A percentile compares a stretch with the other conserved stretches of the same genome.
phyloP scores from a whole-genome alignment of 371 early-diverging fungal genomes.

The Apophysomyces sp. region DNA sequence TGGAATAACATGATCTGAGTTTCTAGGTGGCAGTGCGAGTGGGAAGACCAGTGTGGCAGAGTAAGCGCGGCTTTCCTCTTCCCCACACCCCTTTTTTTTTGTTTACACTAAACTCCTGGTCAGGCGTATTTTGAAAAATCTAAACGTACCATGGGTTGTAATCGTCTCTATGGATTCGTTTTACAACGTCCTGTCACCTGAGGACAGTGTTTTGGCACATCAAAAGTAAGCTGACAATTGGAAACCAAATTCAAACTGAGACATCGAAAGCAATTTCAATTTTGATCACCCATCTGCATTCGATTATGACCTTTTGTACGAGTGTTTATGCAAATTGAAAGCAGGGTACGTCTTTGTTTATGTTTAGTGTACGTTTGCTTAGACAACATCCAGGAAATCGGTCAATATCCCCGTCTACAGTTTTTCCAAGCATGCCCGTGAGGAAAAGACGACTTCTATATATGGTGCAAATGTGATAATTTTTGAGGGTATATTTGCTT shows the following conservation, averaged over 20 bases:
- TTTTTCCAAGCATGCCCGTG: conserved; percentile 75
- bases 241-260: not conserved
- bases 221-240: conserved; percentile 56
- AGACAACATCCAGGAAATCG: conserved; percentile 37
- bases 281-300: conserved; percentile 86
- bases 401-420: conserved; percentile 81
- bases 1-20: not conserved
- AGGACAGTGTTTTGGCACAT: conserved; percentile 67
- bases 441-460: conserved; percentile 63
- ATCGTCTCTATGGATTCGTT: conserved; percentile 94
- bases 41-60: conserved; percentile 83
- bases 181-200: conserved; percentile 81
- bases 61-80: conserved; percentile 27
- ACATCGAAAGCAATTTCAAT: conserved; percentile 56
- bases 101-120: not conserved
- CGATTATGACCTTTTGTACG: conserved; percentile 75
- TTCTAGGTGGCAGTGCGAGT: conserved; percentile 77
- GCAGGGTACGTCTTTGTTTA: conserved; percentile 47
- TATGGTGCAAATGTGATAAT: conserved; percentile 93
- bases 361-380: not conserved
- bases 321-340: conserved; percentile 73
- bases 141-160: conserved; percentile 86
- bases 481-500: conserved; percentile 92
- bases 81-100: not conserved
- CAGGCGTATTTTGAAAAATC: conserved; percentile 69